phyloP scores from a whole-genome alignment of 2,329 filamentous ascomycete species.

The Fusarium penzigii region DNA sequence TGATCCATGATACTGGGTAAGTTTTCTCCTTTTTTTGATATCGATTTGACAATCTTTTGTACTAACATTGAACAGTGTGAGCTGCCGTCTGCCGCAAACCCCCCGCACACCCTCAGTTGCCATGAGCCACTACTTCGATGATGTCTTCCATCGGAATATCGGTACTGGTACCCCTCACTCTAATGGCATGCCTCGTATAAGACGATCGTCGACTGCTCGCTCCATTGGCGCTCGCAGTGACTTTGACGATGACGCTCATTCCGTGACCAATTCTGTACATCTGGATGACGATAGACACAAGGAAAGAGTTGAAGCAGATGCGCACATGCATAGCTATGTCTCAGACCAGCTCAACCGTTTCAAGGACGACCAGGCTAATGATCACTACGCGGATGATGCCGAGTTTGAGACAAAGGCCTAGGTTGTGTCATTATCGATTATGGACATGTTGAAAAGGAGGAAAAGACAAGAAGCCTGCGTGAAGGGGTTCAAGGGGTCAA shows the following conservation, averaged over 20 bases:
- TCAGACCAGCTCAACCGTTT: slow-evolving; percentile 77
- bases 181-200: slow-evolving; percentile 55
- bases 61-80: slow-evolving; percentile 64
- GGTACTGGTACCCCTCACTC: slow-evolving; percentile 39
- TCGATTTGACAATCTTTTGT: background rate
- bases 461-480: background rate
- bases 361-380: slow-evolving; percentile 36
- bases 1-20: slow-evolving; percentile 97
- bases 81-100: slow-evolving; percentile 88
- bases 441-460: slow-evolving; percentile 3
- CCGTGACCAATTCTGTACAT: slow-evolving; percentile 34
- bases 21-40: slow-evolving; percentile 31
- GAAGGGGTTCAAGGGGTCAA: background rate
- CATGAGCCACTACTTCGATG: slow-evolving; percentile 94
- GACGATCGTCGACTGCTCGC: slow-evolving; percentile 78
- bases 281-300: slow-evolving; percentile 46
- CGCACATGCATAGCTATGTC: slow-evolving; percentile 79
- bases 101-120: slow-evolving; percentile 82
- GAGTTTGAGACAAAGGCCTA: slow-evolving; percentile 48
- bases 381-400: slow-evolving; percentile 38
- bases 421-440: slow-evolving; percentile 7
- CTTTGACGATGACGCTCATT: slow-evolving; percentile 53
- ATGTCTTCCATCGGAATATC: slow-evolving; percentile 64
- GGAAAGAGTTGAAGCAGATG: slow-evolving; percentile 58
- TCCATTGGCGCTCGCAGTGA: slow-evolving; percentile 85